Percentiles rank a stretch among this genome's conserved stretches.
Evolutionary conservation across 2,329 filamentous ascomycete genomes (phyloP).

Genomic region (Stenocarpella maydis): DNA sequence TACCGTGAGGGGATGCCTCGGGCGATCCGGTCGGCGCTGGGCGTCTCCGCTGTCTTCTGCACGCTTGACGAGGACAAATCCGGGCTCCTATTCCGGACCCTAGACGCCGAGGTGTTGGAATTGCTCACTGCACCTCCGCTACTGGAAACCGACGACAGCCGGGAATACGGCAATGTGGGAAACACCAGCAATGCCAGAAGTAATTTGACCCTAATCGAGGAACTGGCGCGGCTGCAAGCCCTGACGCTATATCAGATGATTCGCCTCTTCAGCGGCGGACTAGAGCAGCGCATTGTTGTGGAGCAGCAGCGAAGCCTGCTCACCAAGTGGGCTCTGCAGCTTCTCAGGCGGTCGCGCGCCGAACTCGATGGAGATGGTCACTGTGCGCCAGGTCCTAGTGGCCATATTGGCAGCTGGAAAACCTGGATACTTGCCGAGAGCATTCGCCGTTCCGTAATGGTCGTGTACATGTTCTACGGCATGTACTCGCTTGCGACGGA

Average conservation of each 20-base stretch:
- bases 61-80: conserved; percentile 18
- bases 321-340: conserved; percentile 19
- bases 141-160: background rate
- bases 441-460: conserved; percentile 30
- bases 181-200: background rate
- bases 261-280: conserved; percentile 24
- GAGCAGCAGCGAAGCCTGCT: conserved; percentile 29
- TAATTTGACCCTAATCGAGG: conserved; percentile 7
- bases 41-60: conserved; percentile 23
- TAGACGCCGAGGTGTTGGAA: conserved; percentile 28
- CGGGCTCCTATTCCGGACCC: conserved; percentile 15
- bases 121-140: background rate
- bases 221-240: conserved; percentile 30
- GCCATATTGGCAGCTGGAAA: conserved; percentile 6
- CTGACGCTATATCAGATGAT: conserved; percentile 32
- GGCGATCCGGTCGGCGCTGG: conserved; percentile 26
- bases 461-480: conserved; percentile 31
- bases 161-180: no score
- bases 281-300: conserved; percentile 30
- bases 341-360: conserved; percentile 21
- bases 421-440: conserved; percentile 32
- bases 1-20: conserved; percentile 19
- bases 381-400: background rate
- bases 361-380: conserved; percentile 2
- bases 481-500: conserved; percentile 3